phyloP scores from a whole-genome alignment of 164 flowering plant species.

The Piper longum region DNA sequence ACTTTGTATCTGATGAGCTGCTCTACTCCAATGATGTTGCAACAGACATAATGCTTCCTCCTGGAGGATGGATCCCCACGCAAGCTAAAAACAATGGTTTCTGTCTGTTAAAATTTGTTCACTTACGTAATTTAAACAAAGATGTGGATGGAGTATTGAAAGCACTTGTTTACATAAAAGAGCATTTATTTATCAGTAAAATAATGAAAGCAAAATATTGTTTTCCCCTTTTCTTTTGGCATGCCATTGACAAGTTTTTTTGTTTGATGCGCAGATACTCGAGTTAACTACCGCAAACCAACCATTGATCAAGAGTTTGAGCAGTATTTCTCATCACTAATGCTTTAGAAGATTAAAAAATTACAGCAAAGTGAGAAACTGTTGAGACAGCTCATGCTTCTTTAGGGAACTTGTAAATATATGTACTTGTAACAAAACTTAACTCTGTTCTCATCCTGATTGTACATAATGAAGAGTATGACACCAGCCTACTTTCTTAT shows the following conservation, averaged over 20 bases:
- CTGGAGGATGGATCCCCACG: slow-evolving; percentile 43
- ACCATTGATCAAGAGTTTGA: slow-evolving; percentile 93
- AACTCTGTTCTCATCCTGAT: background rate
- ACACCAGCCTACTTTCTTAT: background rate
- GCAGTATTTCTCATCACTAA: slow-evolving; percentile 65
- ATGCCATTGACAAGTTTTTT: background rate
- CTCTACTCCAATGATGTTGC: slow-evolving; percentile 22
- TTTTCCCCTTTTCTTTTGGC: background rate
- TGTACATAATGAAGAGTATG: background rate
- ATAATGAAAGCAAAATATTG: background rate
- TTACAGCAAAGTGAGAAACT: background rate
- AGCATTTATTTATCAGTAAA: no score
- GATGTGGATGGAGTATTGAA: background rate
- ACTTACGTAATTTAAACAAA: background rate
- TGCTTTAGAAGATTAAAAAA: slow-evolving; percentile 19
- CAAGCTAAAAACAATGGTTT: slow-evolving; percentile 26
- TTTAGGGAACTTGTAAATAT: background rate
- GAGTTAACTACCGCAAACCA: slow-evolving; percentile 27
- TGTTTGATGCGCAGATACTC: slow-evolving; percentile 32
- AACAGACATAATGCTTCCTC: slow-evolving; percentile 34
- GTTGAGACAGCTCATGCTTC: background rate
- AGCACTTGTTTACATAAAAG: background rate
- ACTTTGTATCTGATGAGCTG: slow-evolving; percentile 27
- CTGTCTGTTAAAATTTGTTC: background rate
- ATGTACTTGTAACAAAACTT: background rate